Conservation (phyloP, 2,329 filamentous ascomycete species). For the Phialocephala sp. region DNA sequence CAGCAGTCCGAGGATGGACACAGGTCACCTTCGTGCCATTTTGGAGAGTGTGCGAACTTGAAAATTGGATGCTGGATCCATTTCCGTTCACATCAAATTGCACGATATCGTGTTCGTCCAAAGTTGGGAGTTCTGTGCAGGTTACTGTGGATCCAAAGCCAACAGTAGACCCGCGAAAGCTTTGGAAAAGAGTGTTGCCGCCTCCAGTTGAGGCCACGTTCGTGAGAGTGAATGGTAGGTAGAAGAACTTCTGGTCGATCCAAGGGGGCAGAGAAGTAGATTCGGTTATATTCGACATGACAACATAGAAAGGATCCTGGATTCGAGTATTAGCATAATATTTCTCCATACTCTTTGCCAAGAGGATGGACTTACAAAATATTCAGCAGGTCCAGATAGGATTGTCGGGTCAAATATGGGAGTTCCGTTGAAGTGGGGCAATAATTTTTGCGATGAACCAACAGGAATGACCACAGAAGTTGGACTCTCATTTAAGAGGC, state of each 20-base stretch:
- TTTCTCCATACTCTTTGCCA: background rate
- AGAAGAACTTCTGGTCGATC: conserved; percentile 52
- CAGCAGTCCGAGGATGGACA: background rate
- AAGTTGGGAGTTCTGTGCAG: conserved; percentile 40
- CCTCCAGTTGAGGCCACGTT: background rate
- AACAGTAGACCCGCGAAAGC: conserved; percentile 36
- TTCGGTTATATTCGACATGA: conserved; percentile 52
- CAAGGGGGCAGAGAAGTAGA: conserved; percentile 55
- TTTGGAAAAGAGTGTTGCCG: conserved; percentile 21
- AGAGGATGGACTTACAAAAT: conserved; percentile 2
- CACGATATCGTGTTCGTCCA: background rate
- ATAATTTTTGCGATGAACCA: conserved; percentile 10
- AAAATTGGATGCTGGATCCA: conserved; percentile 1
- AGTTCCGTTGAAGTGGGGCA: conserved; percentile 25
- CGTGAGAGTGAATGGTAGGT: conserved; percentile 50
- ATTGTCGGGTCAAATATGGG: conserved; percentile 5
- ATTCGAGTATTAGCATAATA: background rate
- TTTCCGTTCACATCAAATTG: background rate
- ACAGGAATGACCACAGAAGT: conserved; percentile 14
- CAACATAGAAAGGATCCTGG: conserved; percentile 49
- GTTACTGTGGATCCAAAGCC: conserved; percentile 45
- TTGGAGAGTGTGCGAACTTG: conserved; percentile 2
- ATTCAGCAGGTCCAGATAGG: background rate
- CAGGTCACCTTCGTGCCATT: conserved; percentile 9
- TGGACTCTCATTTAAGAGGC: conserved; percentile 52